Base-by-base conservation (phyloP, 2,329 filamentous ascomycete genomes). In the Neofusicoccum ribis region DNA sequence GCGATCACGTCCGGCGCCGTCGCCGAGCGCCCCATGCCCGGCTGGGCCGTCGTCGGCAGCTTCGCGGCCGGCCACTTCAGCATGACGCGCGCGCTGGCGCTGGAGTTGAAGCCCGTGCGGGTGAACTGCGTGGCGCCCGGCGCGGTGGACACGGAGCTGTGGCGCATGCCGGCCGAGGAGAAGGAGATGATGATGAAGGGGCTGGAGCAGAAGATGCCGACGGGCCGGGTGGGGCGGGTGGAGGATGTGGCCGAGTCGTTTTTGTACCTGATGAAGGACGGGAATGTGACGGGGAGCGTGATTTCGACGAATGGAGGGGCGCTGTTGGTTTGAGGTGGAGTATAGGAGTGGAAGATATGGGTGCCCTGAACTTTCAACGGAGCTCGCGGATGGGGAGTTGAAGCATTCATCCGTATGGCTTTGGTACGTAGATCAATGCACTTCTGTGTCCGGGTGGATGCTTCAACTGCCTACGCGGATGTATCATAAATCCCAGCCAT, bases 51-150 rank as follows among this genome's bases (percentile, higher is more conserved):
- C 20, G 68, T 86, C 1, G 79, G 79, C 0, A 76, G 77, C 1
- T 84, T 82, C 61, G 82, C 80, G 0, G 81, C 83, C 0, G 87
- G 82, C 0, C 68, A 86, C 6, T 79, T 86, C 58, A 81, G 83
- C 3, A 79, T 89, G 72, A 79, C 81, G 2, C 79, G 84, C 1
- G 82, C 80, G 3, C 75, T 91, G 39, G 88, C 88, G 1, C 70
- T 90, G 37, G 88, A 91, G 70, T 71, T 91, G 64, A 83, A 82
- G 67, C 89, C 89, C 0, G 75, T 90, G 8, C 77, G 89, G 1
- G 87, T 90, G 31, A 91, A 91, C 71, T 71, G 83, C 0, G 85
- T 91, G 1, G 79, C 76, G 62, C 86, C 87, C 0, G 89, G 88
- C 0, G 77, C 80, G 0, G 79, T 82, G 36, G 74, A 80, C 44